phyloP scores from a whole-genome alignment of 2,329 filamentous ascomycete species.

The Calonectria hawksworthii region DNA sequence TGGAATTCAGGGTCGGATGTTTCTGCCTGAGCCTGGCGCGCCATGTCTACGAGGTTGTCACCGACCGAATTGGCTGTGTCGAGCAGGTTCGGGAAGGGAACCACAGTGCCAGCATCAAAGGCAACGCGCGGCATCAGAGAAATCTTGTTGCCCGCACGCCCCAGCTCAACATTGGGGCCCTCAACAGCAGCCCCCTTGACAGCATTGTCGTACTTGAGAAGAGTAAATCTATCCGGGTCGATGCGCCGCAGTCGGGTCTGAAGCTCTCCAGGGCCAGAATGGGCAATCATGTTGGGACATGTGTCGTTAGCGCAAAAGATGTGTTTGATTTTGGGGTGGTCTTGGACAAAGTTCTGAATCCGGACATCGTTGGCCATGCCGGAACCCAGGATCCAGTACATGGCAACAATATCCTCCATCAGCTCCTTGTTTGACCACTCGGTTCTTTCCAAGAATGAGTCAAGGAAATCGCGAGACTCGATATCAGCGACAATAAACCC shows the following conservation, averaged over 20 bases:
- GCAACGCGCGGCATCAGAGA: conserved; percentile 62
- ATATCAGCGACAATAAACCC: conserved; percentile 88
- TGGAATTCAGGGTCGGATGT: conserved; percentile 61
- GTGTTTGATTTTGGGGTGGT: conserved; percentile 75
- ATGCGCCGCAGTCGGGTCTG: conserved; percentile 79
- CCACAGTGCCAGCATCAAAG: conserved; percentile 61
- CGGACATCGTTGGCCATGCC: conserved; percentile 73
- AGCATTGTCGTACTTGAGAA: conserved; percentile 75
- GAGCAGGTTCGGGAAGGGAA: conserved; percentile 63
- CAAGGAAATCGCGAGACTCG: conserved; percentile 78
- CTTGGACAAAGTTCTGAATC: conserved; percentile 78
- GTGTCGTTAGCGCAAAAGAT: conserved; percentile 81
- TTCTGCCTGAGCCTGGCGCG: conserved; percentile 60
- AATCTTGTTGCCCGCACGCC: conserved; percentile 59
- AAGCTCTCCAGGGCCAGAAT: conserved; percentile 76
- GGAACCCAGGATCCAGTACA: conserved; percentile 87
- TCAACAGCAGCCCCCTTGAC: conserved; percentile 42
- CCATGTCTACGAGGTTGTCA: conserved; percentile 64
- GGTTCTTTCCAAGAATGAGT: conserved; percentile 75
- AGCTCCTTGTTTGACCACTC: conserved; percentile 79
- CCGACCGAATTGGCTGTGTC: conserved; percentile 57
- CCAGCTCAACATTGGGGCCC: conserved; percentile 53
- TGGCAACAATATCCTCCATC: conserved; percentile 75
- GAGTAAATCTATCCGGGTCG: conserved; percentile 79
- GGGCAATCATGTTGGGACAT: conserved; percentile 80